Base-by-base conservation (phyloP, 305 asterid species). In the Caryopteris hybrid region DNA sequence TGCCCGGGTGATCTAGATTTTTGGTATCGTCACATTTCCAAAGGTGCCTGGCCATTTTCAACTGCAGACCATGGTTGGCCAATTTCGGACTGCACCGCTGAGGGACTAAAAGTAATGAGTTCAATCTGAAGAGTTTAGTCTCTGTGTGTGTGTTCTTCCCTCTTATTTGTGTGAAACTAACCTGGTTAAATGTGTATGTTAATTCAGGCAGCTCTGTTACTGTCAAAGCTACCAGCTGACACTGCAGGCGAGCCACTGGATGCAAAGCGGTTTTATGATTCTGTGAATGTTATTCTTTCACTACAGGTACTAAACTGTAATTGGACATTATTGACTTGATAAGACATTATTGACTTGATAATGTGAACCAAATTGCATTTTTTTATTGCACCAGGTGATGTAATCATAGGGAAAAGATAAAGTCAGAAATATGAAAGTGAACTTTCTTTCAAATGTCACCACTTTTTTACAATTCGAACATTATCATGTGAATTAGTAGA, bases 21-120 rank as follows among this genome's bases (percentile, higher is more conserved):
- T 62, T 91, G 94, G 94, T 88, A 84, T 75, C 95, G 99, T 18
- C 99, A 95, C 80, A 79, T 86, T 74, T 91, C 99, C 22, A 95
- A 87, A 86, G 98, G 99, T 41, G 99, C 97, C 74, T 95, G 99
- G 99, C 96, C 98, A 48, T 95, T 95, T 72, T 95, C 99, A 42
- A 89, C 96, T 18, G 95, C 90, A 67, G 99, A 95, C 71, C 94
- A 95, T 57, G 98, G 98, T 55, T 95, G 99, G 98, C 92, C 94
- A 60, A 87, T 95, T 74, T 95, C 99, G 41, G 98, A 91, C 82
- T 89, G 97, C 80, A 86, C 99, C 27, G 95, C 99, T 27, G 99
- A 91, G 85, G 97, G 97, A 70, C 83, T 88, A 66, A 89, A 89
- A 75, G 99, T 84, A 74, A 66, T 47, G 51, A 27, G 42, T 72